Conservation (phyloP, 2,329 filamentous ascomycete genomes). For the Arthrinium phaeospermum region DNA sequence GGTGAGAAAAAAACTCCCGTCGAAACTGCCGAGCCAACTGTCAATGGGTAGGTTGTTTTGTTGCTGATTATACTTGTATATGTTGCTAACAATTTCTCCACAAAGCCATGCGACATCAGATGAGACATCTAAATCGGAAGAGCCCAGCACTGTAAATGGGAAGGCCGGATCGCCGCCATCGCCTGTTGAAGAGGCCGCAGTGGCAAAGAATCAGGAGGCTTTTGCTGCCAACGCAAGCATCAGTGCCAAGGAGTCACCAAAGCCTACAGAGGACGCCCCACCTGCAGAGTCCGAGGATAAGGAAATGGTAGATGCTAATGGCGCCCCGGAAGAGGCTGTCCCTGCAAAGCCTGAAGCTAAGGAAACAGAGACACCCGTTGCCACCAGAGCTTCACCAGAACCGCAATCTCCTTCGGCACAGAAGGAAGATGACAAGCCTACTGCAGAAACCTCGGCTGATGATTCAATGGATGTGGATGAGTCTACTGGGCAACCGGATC, state of each 20-base stretch:
- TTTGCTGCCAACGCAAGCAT: slow-evolving; percentile 31
- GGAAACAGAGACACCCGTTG: slow-evolving; percentile 18
- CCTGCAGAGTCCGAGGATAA: slow-evolving; percentile 23
- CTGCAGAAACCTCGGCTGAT: neutral
- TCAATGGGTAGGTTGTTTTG: slow-evolving; percentile 65
- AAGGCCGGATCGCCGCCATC: slow-evolving; percentile 24
- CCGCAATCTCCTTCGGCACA: slow-evolving; percentile 15
- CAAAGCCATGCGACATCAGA: slow-evolving; percentile 31
- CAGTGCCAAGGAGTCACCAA: slow-evolving; percentile 26
- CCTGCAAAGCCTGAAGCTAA: slow-evolving; percentile 12
- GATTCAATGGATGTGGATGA: slow-evolving; percentile 41
- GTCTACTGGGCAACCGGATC: slow-evolving; percentile 29
- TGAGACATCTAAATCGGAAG: slow-evolving; percentile 26
- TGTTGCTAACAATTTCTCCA: neutral
- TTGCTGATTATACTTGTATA: neutral
- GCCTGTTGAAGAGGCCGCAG: slow-evolving; percentile 18
- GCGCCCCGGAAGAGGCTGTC: slow-evolving; percentile 23
- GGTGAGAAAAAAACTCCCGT: slow-evolving; percentile 57
- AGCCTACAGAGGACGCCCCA: slow-evolving; percentile 21
- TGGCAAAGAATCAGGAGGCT: slow-evolving; percentile 31
- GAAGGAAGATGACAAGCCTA: slow-evolving; percentile 21
- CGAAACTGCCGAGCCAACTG: slow-evolving; percentile 41
- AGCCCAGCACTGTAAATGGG: slow-evolving; percentile 32
- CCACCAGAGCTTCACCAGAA: slow-evolving; percentile 20
- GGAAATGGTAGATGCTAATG: slow-evolving; percentile 30